phyloP scores from a whole-genome alignment of 805 yeast genomes.

The Pichia thaimueangensis region DNA sequence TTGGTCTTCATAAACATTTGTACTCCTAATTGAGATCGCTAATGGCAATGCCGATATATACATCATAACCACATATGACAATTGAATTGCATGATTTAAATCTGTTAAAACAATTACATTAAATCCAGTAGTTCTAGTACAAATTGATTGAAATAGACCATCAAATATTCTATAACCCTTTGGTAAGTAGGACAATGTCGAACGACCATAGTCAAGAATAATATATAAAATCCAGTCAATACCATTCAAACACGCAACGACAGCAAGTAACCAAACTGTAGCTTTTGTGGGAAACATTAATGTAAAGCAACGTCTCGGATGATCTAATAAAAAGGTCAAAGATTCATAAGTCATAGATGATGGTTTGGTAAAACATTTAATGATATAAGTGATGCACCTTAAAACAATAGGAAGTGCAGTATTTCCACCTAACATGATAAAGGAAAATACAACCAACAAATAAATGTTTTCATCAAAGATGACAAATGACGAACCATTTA shows the following conservation, averaged over 20 bases:
- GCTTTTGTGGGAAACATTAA: slow-evolving; percentile 85
- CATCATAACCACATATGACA: slow-evolving; percentile 95
- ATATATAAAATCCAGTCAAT: slow-evolving; percentile 77
- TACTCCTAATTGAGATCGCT: slow-evolving; percentile 92
- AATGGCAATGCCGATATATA: slow-evolving; percentile 93
- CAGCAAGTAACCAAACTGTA: slow-evolving; percentile 87
- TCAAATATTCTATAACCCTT: slow-evolving; percentile 66
- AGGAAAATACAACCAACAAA: slow-evolving; percentile 53
- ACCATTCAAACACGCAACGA: slow-evolving; percentile 63
- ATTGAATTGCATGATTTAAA: slow-evolving; percentile 87
- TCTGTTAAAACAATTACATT: slow-evolving; percentile 59
- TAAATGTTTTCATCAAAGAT: slow-evolving; percentile 60
- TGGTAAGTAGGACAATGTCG: slow-evolving; percentile 44
- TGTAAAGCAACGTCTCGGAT: slow-evolving; percentile 96
- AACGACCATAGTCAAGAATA: slow-evolving; percentile 60
- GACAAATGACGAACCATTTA: slow-evolving; percentile 74
- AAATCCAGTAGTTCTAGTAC: slow-evolving; percentile 94
- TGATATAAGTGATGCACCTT: slow-evolving; percentile 75
- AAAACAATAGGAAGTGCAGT: slow-evolving; percentile 88
- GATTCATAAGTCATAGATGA: slow-evolving; percentile 65
- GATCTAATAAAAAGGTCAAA: slow-evolving; percentile 82
- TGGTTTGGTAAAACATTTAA: slow-evolving; percentile 63
- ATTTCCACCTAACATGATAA: slow-evolving; percentile 84
- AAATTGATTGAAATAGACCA: slow-evolving; percentile 85
- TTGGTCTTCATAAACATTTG: slow-evolving; percentile 97